Conservation (phyloP, 1,284 basidiomycete species). For the Leccinum subrobustum region DNA sequence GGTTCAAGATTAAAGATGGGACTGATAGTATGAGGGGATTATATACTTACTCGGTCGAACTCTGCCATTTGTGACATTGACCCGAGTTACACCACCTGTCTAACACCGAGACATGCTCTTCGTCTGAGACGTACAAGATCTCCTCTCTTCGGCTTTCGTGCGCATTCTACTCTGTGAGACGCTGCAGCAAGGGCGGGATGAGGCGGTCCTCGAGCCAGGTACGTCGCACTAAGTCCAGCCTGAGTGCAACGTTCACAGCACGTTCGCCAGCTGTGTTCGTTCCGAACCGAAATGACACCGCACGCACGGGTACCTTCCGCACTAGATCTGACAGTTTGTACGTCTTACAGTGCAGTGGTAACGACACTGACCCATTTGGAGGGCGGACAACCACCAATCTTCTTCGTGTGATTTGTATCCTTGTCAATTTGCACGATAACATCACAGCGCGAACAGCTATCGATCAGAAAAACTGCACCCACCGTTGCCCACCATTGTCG, state of each 20-base stretch:
- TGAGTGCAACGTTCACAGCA: not conserved
- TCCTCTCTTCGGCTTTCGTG: not conserved
- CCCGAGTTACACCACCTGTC: not conserved
- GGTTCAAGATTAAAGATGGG: constrained; percentile 1
- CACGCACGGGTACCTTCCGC: not conserved
- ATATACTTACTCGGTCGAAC: constrained; percentile 17
- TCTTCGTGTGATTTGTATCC: not conserved
- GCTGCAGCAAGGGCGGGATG: not conserved
- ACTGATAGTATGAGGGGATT: constrained; percentile 11
- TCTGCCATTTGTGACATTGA: not conserved
- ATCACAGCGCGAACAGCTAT: not conserved
- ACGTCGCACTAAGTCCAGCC: constrained; percentile 1
- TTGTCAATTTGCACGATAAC: not conserved
- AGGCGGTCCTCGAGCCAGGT: not conserved
- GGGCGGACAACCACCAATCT: not conserved
- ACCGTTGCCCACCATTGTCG: not conserved
- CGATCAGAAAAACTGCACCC: not conserved
- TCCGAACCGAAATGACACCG: not conserved
- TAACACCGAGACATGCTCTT: not conserved
- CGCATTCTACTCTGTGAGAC: not conserved
- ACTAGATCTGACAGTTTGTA: not conserved
- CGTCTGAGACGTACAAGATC: not conserved
- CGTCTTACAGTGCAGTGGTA: not conserved
- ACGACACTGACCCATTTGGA: not conserved
- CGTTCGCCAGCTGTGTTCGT: not conserved